A percentile compares a stretch with the other conserved stretches of the same genome.
Conservation (phyloP, 371 early-diverging fungal genomes). For the Apophysomyces elegans region DNA sequence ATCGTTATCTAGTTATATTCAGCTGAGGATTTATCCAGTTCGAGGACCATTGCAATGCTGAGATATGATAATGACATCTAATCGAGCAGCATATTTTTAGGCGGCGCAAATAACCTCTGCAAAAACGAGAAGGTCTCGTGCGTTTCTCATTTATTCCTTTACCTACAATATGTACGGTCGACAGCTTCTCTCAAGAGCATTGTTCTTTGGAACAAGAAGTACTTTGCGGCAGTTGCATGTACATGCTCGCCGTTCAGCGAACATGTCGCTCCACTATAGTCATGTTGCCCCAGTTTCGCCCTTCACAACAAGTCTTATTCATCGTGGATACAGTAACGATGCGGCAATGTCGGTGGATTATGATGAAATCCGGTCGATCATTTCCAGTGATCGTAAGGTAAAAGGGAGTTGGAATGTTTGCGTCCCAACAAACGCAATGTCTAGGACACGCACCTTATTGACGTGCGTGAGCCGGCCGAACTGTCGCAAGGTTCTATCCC, state of each 20-base stretch:
- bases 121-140: too few relatives aligned
- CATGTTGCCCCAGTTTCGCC: background rate
- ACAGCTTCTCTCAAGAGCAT: background rate
- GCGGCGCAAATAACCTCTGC: too few relatives aligned
- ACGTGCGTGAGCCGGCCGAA: slow-evolving; percentile 66
- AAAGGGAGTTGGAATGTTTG: background rate
- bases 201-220: background rate
- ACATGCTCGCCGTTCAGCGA: background rate
- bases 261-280: background rate
- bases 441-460: slow-evolving; percentile 48
- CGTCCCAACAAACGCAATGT: background rate
- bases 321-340: background rate
- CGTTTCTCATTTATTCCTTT: too few relatives aligned
- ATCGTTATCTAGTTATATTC: too few relatives aligned
- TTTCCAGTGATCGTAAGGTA: background rate
- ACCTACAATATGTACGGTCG: background rate
- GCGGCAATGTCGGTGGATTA: background rate
- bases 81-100: too few relatives aligned
- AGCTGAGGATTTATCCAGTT: too few relatives aligned
- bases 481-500: slow-evolving; percentile 59
- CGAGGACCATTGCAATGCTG: too few relatives aligned
- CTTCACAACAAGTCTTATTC: background rate
- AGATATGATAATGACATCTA: too few relatives aligned
- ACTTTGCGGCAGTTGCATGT: background rate
- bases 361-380: background rate